Conservation (phyloP, 805 yeast species). For the Candida boleticola region DNA sequence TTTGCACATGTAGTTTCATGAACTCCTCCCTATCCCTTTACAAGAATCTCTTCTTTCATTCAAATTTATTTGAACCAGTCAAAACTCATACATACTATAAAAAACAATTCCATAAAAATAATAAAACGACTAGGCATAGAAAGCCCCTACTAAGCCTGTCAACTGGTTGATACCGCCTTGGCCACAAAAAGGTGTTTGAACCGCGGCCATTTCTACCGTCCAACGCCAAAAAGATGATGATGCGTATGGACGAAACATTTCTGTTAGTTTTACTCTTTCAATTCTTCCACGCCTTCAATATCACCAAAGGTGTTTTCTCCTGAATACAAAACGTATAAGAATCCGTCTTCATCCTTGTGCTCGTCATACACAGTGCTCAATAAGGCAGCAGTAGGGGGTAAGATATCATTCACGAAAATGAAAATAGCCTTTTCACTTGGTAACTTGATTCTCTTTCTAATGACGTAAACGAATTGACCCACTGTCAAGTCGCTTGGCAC, state of each 20-base stretch:
- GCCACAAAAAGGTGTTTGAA: not conserved
- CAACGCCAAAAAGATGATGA: too few relatives aligned
- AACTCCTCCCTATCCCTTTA: too few relatives aligned
- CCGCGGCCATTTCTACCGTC: not conserved
- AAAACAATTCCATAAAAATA: not conserved
- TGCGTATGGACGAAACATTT: too few relatives aligned
- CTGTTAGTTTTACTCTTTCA: not conserved
- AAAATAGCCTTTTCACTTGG: slow-evolving; percentile 98
- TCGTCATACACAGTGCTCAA: slow-evolving; percentile 95
- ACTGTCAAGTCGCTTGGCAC: slow-evolving; percentile 96
- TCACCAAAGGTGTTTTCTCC: slow-evolving; percentile 97
- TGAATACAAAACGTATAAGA: slow-evolving; percentile 90
- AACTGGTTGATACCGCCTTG: not conserved
- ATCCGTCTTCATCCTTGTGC: slow-evolving; percentile 97
- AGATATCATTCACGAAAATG: slow-evolving; percentile 92
- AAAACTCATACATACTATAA: slow-evolving; percentile 1
- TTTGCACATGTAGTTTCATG: too few relatives aligned
- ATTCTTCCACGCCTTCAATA: slow-evolving; percentile 1
- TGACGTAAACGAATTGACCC: slow-evolving; percentile 97
- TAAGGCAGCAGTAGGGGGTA: slow-evolving; percentile 97
- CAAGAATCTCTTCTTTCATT: slow-evolving; percentile 1
- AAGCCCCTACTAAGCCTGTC: not conserved
- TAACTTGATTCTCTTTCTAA: slow-evolving; percentile 91
- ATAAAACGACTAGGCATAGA: slow-evolving; percentile 1
- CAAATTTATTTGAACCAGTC: slow-evolving; percentile 4